A percentile compares a stretch with the other conserved stretches of the same genome.
These are phyloP conservation scores for Myxozyma mucilagina DNA, from an alignment of 805 yeast species.

Conservation along the genomic window DNA sequence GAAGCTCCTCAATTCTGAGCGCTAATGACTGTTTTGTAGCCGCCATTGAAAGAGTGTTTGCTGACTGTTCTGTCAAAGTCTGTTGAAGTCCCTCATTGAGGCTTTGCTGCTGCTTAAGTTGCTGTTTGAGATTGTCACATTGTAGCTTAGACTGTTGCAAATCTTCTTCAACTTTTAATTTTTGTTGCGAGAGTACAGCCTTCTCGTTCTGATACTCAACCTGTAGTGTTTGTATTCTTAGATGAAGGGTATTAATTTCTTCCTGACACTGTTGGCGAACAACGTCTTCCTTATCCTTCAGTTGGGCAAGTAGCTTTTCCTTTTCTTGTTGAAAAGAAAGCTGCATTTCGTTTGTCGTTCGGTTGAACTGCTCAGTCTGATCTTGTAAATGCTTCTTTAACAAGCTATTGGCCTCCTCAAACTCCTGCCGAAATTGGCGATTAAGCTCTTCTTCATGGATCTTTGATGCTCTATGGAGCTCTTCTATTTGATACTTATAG, in stretches of 20 bases:
- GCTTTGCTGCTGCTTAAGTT: constrained; percentile 34
- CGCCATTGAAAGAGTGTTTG: constrained; percentile 31
- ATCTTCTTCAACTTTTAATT: constrained; percentile 3
- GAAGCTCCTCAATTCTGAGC: constrained; percentile 30
- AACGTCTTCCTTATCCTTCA: background rate
- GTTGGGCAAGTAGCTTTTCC: background rate
- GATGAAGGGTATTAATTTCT: background rate
- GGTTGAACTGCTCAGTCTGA: background rate
- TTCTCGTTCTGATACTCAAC: background rate
- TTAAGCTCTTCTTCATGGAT: constrained; percentile 36
- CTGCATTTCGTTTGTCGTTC: background rate
- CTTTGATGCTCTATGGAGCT: constrained; percentile 36
- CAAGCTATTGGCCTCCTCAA: background rate
- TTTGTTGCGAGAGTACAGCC: constrained; percentile 8
- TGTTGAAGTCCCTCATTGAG: constrained; percentile 37
- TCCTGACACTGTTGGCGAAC: background rate
- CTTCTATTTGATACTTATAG: constrained; percentile 40
- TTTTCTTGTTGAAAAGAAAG: background rate
- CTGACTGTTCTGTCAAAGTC: constrained; percentile 39
- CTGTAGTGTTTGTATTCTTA: background rate
- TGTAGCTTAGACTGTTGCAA: background rate
- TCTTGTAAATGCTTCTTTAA: background rate
- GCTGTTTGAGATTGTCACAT: constrained; percentile 19
- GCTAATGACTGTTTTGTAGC: constrained; percentile 29
- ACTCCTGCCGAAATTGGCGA: background rate